Percentiles rank a stretch among this genome's conserved stretches.
Evolutionary conservation across 108 stramenopile genomes (phyloP).

Genomic region (Fistulifera solaris): DNA sequence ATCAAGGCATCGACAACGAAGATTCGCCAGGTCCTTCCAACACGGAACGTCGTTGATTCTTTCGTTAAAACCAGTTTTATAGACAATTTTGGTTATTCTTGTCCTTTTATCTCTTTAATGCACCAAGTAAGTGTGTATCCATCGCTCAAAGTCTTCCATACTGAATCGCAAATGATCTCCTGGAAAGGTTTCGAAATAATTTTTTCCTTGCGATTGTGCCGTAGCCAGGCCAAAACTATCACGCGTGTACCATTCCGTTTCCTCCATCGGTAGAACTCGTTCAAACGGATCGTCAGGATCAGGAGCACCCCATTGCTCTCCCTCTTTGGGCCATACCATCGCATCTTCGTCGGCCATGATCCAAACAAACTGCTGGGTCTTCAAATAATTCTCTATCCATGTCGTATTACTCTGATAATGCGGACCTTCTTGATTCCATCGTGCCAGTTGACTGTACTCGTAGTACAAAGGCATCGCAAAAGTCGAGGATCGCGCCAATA

Average conservation of each 20-base stretch:
- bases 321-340: conserved; percentile 71
- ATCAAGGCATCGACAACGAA: no score
- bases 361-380: conserved; percentile 52
- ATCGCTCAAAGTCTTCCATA: conserved; percentile 39
- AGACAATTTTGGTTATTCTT: not conserved
- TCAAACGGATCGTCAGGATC: conserved; percentile 42
- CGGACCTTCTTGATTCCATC: conserved; percentile 60
- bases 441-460: conserved; percentile 47
- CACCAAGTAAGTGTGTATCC: conserved; percentile 37
- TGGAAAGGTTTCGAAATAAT: conserved; percentile 38
- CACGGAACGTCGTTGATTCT: no score
- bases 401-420: conserved; percentile 17
- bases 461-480: conserved; percentile 20
- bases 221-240: conserved; percentile 66
- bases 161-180: conserved; percentile 65
- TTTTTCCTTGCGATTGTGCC: conserved; percentile 50
- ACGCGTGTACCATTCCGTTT: conserved; percentile 54
- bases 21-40: no score
- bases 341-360: conserved; percentile 51
- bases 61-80: no score
- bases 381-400: conserved; percentile 37
- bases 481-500: conserved; percentile 57
- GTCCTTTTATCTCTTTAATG: not conserved
- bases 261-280: conserved; percentile 34
- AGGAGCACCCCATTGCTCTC: conserved; percentile 65